These are phyloP conservation scores for Plectosphaerella cucumerina DNA, from an alignment of 2,329 filamentous ascomycete genomes.

Conservation along the genomic window DNA sequence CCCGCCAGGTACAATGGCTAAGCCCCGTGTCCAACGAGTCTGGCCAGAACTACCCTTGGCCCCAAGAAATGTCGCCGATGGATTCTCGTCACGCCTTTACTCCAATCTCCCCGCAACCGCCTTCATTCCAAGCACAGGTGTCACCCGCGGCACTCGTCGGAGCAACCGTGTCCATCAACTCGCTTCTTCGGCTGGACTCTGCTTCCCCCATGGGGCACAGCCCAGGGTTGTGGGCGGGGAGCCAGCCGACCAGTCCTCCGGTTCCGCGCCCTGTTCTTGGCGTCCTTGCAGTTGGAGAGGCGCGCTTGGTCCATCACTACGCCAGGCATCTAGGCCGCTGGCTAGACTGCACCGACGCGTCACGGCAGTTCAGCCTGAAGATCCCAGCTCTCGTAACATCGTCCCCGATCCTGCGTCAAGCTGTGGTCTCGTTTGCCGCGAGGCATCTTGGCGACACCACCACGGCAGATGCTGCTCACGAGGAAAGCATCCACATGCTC, in stretches of 20 bases:
- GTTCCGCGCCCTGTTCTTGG: background rate
- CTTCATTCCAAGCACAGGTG: background rate
- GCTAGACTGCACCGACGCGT: constrained; percentile 15
- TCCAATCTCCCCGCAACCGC: background rate
- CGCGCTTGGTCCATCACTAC: constrained; percentile 5
- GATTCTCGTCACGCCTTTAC: background rate
- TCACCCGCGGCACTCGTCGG: background rate
- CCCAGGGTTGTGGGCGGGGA: background rate
- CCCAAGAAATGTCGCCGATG: background rate
- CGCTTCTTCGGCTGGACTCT: background rate
- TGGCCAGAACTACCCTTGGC: background rate
- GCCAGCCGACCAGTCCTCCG: background rate
- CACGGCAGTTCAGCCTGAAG: constrained; percentile 12
- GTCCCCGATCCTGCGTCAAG: constrained; percentile 7
- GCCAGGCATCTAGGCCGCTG: constrained; percentile 11
- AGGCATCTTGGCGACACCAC: constrained; percentile 5
- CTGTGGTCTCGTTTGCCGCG: constrained; percentile 6
- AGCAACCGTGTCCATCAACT: background rate
- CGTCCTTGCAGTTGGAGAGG: constrained; percentile 6
- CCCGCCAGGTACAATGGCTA: background rate
- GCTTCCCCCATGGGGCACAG: background rate
- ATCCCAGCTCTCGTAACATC: constrained; percentile 5
- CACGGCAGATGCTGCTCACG: constrained; percentile 5
- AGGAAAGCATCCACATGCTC: constrained; percentile 6
- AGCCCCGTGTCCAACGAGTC: background rate